These are phyloP conservation scores for Syzygium grande DNA, from an alignment of 345 rosid species.

Conservation along the genomic window DNA sequence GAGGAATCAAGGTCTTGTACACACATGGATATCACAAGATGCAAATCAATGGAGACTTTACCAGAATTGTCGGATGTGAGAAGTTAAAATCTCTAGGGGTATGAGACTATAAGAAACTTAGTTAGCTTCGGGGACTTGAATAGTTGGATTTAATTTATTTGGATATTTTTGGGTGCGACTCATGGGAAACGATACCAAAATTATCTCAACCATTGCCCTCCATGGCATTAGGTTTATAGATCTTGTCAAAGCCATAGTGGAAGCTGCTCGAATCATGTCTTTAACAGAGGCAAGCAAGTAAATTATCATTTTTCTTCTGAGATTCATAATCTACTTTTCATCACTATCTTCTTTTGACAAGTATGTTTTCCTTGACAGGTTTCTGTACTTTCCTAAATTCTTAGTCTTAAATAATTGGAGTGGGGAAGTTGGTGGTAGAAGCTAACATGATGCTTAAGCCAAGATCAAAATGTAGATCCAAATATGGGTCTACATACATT, in stretches of 20 bases:
- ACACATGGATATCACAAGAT: not conserved
- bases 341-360: not conserved
- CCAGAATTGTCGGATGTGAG: not conserved
- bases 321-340: not conserved
- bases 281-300: not conserved
- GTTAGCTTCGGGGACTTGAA: not conserved
- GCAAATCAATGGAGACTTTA: not conserved
- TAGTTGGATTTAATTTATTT: not conserved
- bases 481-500: not conserved
- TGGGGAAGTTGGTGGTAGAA: not conserved
- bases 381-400: not conserved
- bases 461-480: not conserved
- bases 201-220: not conserved
- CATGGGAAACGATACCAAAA: not conserved
- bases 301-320: not conserved
- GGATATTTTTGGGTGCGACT: rapidly evolving
- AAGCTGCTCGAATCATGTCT: not conserved
- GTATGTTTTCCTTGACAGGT: not conserved
- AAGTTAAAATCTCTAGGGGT: not conserved
- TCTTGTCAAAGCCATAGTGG: not conserved
- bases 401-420: not conserved
- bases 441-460: not conserved
- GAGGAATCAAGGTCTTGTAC: not conserved
- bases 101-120: not conserved
- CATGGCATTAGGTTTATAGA: not conserved